phyloP scores from a whole-genome alignment of 192 early-diverging fungal genomes.

The Backusella circina region DNA sequence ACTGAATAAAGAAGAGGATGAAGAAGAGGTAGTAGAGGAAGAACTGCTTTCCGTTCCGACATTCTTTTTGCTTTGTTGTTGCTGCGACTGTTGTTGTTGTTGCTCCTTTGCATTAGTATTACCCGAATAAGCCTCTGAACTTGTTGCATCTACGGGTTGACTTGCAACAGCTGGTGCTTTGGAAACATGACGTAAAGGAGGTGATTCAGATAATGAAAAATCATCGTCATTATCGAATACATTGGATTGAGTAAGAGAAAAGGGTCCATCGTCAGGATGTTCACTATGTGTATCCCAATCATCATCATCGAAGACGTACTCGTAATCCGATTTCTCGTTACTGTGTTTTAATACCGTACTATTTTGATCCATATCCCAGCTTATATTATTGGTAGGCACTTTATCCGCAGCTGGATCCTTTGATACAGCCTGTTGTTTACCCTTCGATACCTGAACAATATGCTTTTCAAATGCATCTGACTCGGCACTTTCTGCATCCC shows the following conservation, averaged over 20 bases:
- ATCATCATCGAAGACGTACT: constrained; percentile 1
- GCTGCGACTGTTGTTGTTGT: neutral
- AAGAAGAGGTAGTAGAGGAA: neutral
- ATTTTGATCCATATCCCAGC: neutral
- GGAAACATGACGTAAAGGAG: neutral
- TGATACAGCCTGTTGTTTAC: neutral
- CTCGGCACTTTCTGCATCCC: constrained; percentile 6
- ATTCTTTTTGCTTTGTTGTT: neutral
- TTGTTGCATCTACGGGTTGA: neutral
- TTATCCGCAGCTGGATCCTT: constrained; percentile 1
- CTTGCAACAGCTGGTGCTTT: neutral
- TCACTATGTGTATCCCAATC: constrained; percentile 9
- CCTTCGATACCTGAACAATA: neutral
- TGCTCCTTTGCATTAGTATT: neutral
- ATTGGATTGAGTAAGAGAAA: neutral
- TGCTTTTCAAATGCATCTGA: constrained; percentile 5
- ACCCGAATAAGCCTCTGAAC: neutral
- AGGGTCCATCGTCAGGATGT: neutral
- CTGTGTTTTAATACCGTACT: neutral
- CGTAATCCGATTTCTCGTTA: neutral
- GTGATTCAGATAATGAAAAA: neutral
- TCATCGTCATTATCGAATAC: neutral
- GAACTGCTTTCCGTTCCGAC: neutral
- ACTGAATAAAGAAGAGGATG: constrained; percentile 4
- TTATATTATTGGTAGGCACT: neutral